These are phyloP conservation scores for Herpetomonas tarakana DNA, from an alignment of 208 protist genomes.

Conservation along the genomic window DNA sequence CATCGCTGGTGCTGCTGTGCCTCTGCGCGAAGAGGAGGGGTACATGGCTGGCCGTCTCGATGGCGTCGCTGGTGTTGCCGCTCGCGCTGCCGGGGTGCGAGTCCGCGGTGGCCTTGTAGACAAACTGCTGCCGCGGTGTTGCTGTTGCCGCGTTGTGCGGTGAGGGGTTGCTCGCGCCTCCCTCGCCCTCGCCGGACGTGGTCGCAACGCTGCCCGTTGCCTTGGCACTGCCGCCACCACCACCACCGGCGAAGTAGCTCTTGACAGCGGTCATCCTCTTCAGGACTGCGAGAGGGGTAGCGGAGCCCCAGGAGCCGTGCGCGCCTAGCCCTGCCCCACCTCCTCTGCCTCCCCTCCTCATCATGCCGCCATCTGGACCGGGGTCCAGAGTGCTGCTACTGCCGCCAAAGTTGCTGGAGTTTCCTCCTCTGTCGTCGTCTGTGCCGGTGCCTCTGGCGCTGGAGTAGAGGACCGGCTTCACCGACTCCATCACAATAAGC, in stretches of 20 bases:
- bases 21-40: too few relatives aligned
- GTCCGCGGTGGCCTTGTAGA: not conserved
- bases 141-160: not conserved
- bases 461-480: not conserved
- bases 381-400: not conserved
- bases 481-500: not conserved
- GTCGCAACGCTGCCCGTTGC: not conserved
- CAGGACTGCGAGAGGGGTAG: not conserved
- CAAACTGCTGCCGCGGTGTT: not conserved
- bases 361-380: not conserved
- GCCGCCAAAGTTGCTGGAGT: not conserved
- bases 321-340: not conserved
- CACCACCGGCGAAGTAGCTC: not conserved
- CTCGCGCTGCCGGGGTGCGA: not conserved
- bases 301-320: slow-evolving; percentile 6
- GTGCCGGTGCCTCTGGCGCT: too few relatives aligned
- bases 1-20: not conserved
- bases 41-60: not conserved
- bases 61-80: not conserved
- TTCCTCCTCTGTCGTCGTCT: too few relatives aligned
- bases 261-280: not conserved
- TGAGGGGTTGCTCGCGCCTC: not conserved
- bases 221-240: not conserved
- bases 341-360: not conserved
- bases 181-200: not conserved